Percentiles rank a stretch among this genome's conserved stretches.
Evolutionary conservation across 177 flowering plant genomes (phyloP).

Genomic region (Telopea speciosissima): DNA sequence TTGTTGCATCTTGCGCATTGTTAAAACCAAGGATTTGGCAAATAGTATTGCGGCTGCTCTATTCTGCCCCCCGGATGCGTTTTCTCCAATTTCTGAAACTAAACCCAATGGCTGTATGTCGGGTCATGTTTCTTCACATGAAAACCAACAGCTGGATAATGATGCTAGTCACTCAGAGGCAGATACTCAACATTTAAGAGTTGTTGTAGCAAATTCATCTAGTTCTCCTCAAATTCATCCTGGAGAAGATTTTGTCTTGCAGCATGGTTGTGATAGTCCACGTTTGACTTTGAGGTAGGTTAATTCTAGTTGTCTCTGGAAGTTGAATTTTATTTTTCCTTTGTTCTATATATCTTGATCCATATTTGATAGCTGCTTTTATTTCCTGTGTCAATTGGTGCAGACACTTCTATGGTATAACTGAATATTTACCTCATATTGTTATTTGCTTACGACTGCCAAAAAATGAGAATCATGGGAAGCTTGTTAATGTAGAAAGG

Average conservation of each 20-base stretch:
- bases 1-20: conserved; percentile 89
- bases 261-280: conserved; percentile 20
- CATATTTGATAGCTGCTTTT: no score
- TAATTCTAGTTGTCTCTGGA: not conserved
- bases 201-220: conserved; percentile 23
- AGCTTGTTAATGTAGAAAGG: no score
- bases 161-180: conserved; percentile 15
- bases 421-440: no score
- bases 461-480: no score
- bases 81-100: conserved; percentile 27
- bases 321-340: not conserved
- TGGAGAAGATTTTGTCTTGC: conserved; percentile 20
- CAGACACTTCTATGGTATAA: no score
- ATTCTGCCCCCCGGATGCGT: conserved; percentile 53
- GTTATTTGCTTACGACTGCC: no score
- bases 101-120: conserved; percentile 50
- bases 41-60: conserved; percentile 77
- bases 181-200: conserved; percentile 19
- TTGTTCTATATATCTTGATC: not conserved
- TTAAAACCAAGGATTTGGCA: conserved; percentile 90
- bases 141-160: conserved; percentile 22
- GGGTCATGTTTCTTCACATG: conserved; percentile 22
- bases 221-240: conserved; percentile 26
- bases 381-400: no score
- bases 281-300: conserved; percentile 53